A percentile compares a stretch with the other conserved stretches of the same genome.
Conservation (phyloP, 1,284 basidiomycete species). For the Cerrena zonata region DNA sequence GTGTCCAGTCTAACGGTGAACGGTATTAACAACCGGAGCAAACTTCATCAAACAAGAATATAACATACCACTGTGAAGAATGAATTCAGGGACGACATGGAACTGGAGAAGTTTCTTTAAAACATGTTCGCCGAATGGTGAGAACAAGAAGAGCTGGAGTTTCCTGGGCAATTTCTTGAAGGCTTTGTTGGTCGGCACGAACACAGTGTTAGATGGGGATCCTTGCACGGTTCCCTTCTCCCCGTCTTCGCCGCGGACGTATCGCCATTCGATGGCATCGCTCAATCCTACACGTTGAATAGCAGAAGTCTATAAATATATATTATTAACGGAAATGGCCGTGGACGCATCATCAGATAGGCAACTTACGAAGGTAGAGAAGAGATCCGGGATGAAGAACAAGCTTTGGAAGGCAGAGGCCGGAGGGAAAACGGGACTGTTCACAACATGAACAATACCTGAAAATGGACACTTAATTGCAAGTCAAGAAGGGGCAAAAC, state of each 20-base stretch:
- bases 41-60: no score
- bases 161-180: slow-evolving; percentile 53
- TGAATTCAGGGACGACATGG: slow-evolving; percentile 56
- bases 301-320: slow-evolving; percentile 45
- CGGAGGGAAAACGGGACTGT: slow-evolving; percentile 58
- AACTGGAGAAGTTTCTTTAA: slow-evolving; percentile 62
- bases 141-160: slow-evolving; percentile 62
- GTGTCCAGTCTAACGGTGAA: slow-evolving; percentile 18
- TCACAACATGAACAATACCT: slow-evolving; percentile 58
- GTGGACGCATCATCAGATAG: slow-evolving; percentile 7
- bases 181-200: slow-evolving; percentile 62
- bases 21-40: background rate
- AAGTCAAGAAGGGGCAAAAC: no score
- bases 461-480: no score
- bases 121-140: slow-evolving; percentile 52
- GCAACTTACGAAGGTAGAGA: slow-evolving; percentile 47
- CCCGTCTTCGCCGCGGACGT: slow-evolving; percentile 32
- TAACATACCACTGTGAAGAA: slow-evolving; percentile 49
- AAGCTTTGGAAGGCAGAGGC: slow-evolving; percentile 54
- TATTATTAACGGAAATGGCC: slow-evolving; percentile 1
- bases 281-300: slow-evolving; percentile 50
- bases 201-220: slow-evolving; percentile 50
- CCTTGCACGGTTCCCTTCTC: slow-evolving; percentile 36
- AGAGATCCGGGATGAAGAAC: slow-evolving; percentile 49
- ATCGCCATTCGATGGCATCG: slow-evolving; percentile 42